A percentile compares a stretch with the other conserved stretches of the same genome.
phyloP scores from a whole-genome alignment of 768 basidiomycete genomes.

The Hypsizygus marmoreus region DNA sequence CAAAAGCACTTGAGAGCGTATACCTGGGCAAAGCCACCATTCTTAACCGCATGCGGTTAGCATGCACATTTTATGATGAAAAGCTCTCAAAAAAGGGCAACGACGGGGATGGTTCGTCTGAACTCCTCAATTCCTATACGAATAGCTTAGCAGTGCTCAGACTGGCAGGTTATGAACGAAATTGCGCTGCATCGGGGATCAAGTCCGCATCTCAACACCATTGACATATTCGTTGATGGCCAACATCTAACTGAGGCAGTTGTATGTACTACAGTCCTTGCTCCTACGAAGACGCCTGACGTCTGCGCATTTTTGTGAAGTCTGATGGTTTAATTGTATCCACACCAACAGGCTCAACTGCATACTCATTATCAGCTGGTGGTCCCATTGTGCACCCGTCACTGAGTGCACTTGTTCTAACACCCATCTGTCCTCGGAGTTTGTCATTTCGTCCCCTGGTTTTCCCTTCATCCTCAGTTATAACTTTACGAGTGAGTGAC shows the following conservation, averaged over 20 bases:
- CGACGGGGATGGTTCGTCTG: slow-evolving; percentile 57
- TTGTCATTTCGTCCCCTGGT: slow-evolving; percentile 91
- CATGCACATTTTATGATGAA: slow-evolving; percentile 73
- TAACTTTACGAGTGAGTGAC: slow-evolving; percentile 67
- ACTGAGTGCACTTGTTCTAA: slow-evolving; percentile 84
- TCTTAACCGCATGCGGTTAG: slow-evolving; percentile 87
- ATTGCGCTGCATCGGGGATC: slow-evolving; percentile 90
- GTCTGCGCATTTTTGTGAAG: slow-evolving; percentile 37
- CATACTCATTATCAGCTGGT: slow-evolving; percentile 93
- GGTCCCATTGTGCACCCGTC: slow-evolving; percentile 97
- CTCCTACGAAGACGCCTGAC: slow-evolving; percentile 6
- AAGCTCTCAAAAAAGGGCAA: slow-evolving; percentile 57
- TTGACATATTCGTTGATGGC: slow-evolving; percentile 91
- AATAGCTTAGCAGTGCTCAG: slow-evolving; percentile 35
- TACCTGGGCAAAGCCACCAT: slow-evolving; percentile 80
- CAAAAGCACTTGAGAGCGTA: slow-evolving; percentile 76
- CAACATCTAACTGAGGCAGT: slow-evolving; percentile 96
- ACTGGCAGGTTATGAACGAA: slow-evolving; percentile 98
- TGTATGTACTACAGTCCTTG: slow-evolving; percentile 48
- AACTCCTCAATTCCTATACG: neutral
- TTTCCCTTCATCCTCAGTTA: slow-evolving; percentile 78
- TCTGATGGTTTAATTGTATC: slow-evolving; percentile 94
- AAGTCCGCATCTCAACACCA: slow-evolving; percentile 88
- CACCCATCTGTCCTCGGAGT: slow-evolving; percentile 95
- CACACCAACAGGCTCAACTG: slow-evolving; percentile 95